phyloP scores from a whole-genome alignment of 225 moss, liverwort and hornwort species.

The Polytrichum commune region DNA sequence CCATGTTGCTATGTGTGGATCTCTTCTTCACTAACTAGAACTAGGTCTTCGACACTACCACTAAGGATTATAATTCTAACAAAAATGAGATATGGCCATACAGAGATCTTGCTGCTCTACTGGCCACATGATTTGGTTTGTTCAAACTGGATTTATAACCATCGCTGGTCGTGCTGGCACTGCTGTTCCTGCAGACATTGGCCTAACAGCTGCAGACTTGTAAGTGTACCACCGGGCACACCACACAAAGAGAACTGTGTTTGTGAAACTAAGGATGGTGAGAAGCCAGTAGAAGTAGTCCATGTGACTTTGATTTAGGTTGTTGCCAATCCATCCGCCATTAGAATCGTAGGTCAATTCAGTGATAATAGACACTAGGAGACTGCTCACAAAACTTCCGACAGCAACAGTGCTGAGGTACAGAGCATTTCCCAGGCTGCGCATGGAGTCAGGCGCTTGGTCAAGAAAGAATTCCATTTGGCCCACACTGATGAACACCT shows the following conservation, averaged over 20 bases:
- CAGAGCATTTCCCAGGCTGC: slow-evolving; percentile 89
- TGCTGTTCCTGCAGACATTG: too few species aligned
- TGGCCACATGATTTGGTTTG: not conserved
- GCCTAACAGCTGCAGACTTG: slow-evolving; percentile 27
- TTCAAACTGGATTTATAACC: too few species aligned
- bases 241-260: slow-evolving; percentile 54
- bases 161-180: too few species aligned
- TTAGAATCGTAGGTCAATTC: slow-evolving; percentile 69
- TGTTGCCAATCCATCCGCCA: slow-evolving; percentile 98
- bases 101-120: too few species aligned
- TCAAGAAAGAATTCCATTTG: slow-evolving; percentile 98
- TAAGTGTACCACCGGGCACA: slow-evolving; percentile 76
- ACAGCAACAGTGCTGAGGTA: slow-evolving; percentile 97
- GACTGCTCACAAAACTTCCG: slow-evolving; percentile 91
- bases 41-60: too few species aligned
- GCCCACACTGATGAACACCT: slow-evolving; percentile 96
- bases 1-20: too few species aligned
- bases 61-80: too few species aligned
- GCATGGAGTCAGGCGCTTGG: slow-evolving; percentile 95
- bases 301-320: slow-evolving; percentile 81
- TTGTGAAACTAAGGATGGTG: slow-evolving; percentile 57
- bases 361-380: slow-evolving; percentile 77
- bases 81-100: too few species aligned
- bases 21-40: too few species aligned
- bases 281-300: slow-evolving; percentile 99